These are phyloP conservation scores for Debaryomycetaceae sp. DNA, from an alignment of 1,139 yeast species.

Conservation along the genomic window DNA sequence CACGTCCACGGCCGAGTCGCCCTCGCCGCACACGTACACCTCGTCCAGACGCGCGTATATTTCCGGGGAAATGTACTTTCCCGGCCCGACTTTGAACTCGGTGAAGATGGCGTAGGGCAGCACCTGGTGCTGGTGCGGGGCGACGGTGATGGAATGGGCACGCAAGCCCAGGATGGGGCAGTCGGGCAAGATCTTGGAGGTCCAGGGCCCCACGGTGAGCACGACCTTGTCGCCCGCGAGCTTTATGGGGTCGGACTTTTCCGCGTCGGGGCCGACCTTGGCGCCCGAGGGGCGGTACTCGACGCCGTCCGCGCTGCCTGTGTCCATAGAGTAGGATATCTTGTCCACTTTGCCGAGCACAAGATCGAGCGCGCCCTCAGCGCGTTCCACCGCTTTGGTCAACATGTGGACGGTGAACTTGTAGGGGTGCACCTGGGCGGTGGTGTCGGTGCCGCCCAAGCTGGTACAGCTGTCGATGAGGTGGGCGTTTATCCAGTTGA, in stretches of 20 bases:
- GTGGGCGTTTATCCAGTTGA: constrained; percentile 71
- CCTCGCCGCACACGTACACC: constrained; percentile 96
- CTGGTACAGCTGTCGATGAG: constrained; percentile 66
- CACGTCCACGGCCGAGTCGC: constrained; percentile 78
- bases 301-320: constrained; percentile 59
- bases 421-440: constrained; percentile 96
- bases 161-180: constrained; percentile 89
- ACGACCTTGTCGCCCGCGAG: constrained; percentile 65
- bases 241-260: neutral
- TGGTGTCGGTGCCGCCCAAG: constrained; percentile 76
- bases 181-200: constrained; percentile 76
- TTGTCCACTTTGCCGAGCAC: constrained; percentile 76
- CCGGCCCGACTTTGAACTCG: constrained; percentile 61
- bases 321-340: constrained; percentile 48
- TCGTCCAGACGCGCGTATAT: constrained; percentile 93
- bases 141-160: constrained; percentile 89
- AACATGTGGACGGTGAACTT: constrained; percentile 76
- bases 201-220: constrained; percentile 95
- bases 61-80: constrained; percentile 76
- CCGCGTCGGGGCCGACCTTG: neutral
- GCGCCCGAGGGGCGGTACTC: constrained; percentile 48
- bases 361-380: constrained; percentile 71
- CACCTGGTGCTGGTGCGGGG: constrained; percentile 66
- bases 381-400: constrained; percentile 61
- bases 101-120: constrained; percentile 93